A percentile compares a stretch with the other conserved stretches of the same genome.
Conservation (phyloP, 2,329 filamentous ascomycete species). For the Aspergillus awamori region DNA sequence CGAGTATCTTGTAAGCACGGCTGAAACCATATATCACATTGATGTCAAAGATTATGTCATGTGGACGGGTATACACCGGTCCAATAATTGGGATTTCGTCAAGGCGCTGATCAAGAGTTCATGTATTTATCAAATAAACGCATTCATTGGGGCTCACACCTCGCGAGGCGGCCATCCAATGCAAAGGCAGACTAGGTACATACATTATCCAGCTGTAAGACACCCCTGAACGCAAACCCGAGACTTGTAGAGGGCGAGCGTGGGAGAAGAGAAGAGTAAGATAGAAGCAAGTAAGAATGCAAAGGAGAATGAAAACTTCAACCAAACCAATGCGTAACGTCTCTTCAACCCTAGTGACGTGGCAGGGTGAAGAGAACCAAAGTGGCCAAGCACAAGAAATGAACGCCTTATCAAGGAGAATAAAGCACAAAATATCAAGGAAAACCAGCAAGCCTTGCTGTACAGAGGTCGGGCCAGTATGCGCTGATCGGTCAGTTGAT, state of each 20-base stretch:
- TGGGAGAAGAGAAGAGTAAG: conserved; percentile 13
- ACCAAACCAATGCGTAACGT: conserved; percentile 26
- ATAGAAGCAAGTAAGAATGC: conserved; percentile 24
- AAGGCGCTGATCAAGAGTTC: conserved; percentile 3
- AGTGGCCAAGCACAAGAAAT: conserved; percentile 32
- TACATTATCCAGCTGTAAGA: conserved; percentile 42
- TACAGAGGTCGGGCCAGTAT: conserved; percentile 26
- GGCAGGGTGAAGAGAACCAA: conserved; percentile 39
- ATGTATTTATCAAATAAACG: conserved; percentile 13
- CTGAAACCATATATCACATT: no score
- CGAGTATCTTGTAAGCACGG: no score
- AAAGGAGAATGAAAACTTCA: conserved; percentile 24
- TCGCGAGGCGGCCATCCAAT: conserved; percentile 16
- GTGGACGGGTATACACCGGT: no score
- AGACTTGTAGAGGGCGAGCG: conserved; percentile 27
- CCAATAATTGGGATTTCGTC: no score
- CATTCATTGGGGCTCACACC: conserved; percentile 20
- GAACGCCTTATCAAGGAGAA: conserved; percentile 30
- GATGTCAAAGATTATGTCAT: no score
- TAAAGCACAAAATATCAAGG: conserved; percentile 18
- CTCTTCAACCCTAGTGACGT: conserved; percentile 45
- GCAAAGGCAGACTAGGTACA: conserved; percentile 36
- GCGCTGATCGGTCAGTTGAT: conserved; percentile 10
- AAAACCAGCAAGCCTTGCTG: conserved; percentile 34
- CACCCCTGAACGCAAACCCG: conserved; percentile 31